Evolutionary conservation across 306 rosid genomes (phyloP), one percentile per base, ranked within the genome.

Genomic region (Corylus avellana): DNA sequence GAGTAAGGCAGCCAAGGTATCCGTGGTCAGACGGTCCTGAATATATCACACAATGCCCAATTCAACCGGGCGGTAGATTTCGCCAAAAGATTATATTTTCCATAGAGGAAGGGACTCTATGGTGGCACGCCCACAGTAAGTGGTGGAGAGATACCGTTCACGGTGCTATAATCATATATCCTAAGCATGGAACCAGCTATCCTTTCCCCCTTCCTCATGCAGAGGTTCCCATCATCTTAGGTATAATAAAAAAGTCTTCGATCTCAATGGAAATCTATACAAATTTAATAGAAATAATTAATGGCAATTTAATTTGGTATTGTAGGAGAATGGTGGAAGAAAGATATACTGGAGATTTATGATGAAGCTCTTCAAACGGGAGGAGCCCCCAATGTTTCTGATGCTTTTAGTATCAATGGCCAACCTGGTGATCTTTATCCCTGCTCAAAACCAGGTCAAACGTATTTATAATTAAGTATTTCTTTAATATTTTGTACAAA

Each of bases 41-140:
- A 8, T 85, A 83, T 27, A 83, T 88, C 13, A 88, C 91, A 4
- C 91, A 87, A 49, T 88, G 89, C 1, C 91, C 93, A 9, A 87
- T 90, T 8, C 80, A 76, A 72, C 82, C 88, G 0, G 89, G 87
- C 35, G 79, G 35, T 4, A 84, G 3, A 8, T 87, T 82, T 50
- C 84, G 66, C 1, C 89, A 90, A 13, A 80, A 75, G 22, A n/a
- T 91, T 20, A 39, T 80, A 3, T 79, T 87, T 20, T 75, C 96
- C 4, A 14, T 2, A 0, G 93, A 87, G 63, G 90, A 81, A 42
- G 46, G 46, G 8, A 87, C 96, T 46, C 7, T 91, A 3, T 91
- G 91, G 96, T 91, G 96, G 96, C 91, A 91, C 78, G 90, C 90
- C 72, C 96, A 91, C 20, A 87, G 87, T n/a, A 87, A 77, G 5